A percentile compares a stretch with the other conserved stretches of the same genome.
Evolutionary conservation across 140 eudicot species (phyloP).

Genomic region (Bidens hawaiensis): DNA sequence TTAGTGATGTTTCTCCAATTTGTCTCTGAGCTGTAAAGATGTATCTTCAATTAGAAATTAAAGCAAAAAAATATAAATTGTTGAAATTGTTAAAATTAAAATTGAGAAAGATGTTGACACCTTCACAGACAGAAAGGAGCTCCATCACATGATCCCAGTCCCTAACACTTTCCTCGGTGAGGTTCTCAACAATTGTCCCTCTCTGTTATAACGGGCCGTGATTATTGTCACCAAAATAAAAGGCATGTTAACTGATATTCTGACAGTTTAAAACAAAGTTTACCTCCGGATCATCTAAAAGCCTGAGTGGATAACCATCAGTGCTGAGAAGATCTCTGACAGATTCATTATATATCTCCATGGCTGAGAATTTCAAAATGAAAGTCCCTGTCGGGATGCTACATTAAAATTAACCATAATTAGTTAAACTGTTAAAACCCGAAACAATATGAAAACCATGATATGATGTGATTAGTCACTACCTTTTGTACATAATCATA

Average conservation of each 20-base stretch:
- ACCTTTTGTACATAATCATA: constrained; percentile 88
- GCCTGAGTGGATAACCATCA: constrained; percentile 75
- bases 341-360: constrained; percentile 96
- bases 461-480: constrained; percentile 21
- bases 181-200: constrained; percentile 90
- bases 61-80: background rate
- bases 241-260: background rate
- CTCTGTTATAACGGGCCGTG: constrained; percentile 43
- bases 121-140: constrained; percentile 88
- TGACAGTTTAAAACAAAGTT: constrained; percentile 1
- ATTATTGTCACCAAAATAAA: constrained; percentile 10
- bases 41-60: constrained; percentile 1
- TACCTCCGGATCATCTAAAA: constrained; percentile 97
- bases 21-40: constrained; percentile 86
- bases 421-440: constrained; percentile 3
- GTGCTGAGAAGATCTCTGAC: constrained; percentile 79
- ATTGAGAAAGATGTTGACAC: constrained; percentile 24
- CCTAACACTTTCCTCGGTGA: constrained; percentile 74
- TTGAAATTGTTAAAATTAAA: background rate
- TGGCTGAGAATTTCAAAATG: constrained; percentile 78
- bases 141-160: constrained; percentile 80
- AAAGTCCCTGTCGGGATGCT: constrained; percentile 92
- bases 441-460: background rate
- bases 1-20: constrained; percentile 88
- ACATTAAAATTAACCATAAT: constrained; percentile 11